Percentiles rank a stretch among this genome's conserved stretches.
Conservation (phyloP, 805 yeast species). For the Nakazawaea sp. region DNA sequence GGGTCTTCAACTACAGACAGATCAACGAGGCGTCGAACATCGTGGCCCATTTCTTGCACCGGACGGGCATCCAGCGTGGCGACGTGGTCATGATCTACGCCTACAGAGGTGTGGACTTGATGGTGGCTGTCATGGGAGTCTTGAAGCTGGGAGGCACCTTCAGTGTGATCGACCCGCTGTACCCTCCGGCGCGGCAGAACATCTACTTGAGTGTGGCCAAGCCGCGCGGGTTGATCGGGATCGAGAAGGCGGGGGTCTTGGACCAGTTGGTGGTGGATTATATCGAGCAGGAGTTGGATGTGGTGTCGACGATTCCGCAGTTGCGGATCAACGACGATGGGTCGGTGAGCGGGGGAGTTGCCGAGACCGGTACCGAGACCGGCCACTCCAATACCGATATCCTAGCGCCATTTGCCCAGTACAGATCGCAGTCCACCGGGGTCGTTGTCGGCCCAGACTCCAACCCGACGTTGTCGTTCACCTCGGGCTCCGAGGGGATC, state of each 20-base stretch:
- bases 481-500: conserved; percentile 96
- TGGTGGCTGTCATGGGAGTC: conserved; percentile 97
- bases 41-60: conserved; percentile 81
- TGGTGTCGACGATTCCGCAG: conserved; percentile 68
- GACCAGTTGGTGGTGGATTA: conserved; percentile 75
- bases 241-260: conserved; percentile 82
- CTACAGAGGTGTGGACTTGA: conserved; percentile 92
- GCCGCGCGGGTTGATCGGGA: conserved; percentile 86
- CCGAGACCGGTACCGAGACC: conserved; percentile 16
- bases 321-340: conserved; percentile 78
- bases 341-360: conserved; percentile 53
- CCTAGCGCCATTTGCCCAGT: conserved; percentile 37
- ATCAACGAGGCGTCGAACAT: conserved; percentile 90
- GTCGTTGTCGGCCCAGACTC: conserved; percentile 96
- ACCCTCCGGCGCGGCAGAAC: conserved; percentile 97
- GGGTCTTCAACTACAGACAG: conserved; percentile 78
- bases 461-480: conserved; percentile 92
- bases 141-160: conserved; percentile 98
- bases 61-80: conserved; percentile 78
- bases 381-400: conserved; percentile 44
- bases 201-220: conserved; percentile 88
- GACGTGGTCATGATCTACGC: conserved; percentile 98
- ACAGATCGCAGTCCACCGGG: conserved; percentile 62
- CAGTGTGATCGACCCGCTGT: conserved; percentile 97
- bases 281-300: conserved; percentile 63